Percentiles rank a stretch among this genome's conserved stretches.
These are phyloP conservation scores for Zymoseptoria tritici DNA, from an alignment of 2,329 filamentous ascomycete species.

Conservation along the genomic window DNA sequence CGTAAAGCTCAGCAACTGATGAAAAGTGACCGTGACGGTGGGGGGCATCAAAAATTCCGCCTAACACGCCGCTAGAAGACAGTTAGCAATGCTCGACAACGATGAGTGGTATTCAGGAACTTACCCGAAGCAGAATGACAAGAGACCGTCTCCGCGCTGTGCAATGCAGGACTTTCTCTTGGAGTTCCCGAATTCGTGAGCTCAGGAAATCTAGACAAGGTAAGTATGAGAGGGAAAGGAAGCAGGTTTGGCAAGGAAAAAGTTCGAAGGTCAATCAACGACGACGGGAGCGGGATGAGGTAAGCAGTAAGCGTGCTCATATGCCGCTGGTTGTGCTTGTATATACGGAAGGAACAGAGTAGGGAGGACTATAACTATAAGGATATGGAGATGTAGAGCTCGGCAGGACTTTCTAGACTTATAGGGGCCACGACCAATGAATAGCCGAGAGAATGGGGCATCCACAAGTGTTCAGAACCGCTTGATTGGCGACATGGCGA, in stretches of 20 bases:
- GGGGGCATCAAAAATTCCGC: constrained; percentile 1
- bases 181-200: neutral
- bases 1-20: neutral
- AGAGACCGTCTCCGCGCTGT: neutral
- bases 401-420: neutral
- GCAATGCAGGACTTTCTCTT: constrained; percentile 1
- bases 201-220: neutral
- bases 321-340: neutral
- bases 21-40: neutral
- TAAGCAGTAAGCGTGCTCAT: neutral
- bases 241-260: neutral
- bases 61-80: neutral
- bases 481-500: too few species aligned
- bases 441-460: too few species aligned
- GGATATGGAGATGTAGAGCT: neutral
- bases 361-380: too few species aligned
- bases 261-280: neutral
- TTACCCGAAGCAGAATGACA: constrained; percentile 1
- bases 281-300: neutral
- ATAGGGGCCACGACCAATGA: neutral
- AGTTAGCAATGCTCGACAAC: too few species aligned
- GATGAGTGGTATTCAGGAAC: too few species aligned
- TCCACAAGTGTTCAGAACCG: too few species aligned
- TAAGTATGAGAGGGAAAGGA: neutral
- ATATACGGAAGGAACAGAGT: neutral